phyloP scores from a whole-genome alignment of 768 basidiomycete genomes.

The Candolleomyces aberdarensis region DNA sequence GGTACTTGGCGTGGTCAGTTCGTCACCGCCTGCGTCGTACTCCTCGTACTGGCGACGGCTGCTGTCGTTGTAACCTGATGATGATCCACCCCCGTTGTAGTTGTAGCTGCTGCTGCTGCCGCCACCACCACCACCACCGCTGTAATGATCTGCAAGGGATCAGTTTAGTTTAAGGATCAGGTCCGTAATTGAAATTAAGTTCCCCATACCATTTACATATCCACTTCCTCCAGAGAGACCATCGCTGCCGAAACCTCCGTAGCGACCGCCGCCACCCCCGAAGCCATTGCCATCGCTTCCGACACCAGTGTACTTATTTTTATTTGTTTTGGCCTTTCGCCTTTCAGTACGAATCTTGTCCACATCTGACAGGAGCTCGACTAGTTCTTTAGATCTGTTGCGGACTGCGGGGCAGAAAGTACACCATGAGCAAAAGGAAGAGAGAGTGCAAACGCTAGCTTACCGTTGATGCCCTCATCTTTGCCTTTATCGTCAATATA shows the following conservation, averaged over 20 bases:
- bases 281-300: conserved; percentile 71
- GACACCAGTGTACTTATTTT: conserved; percentile 83
- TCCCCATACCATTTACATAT: background rate
- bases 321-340: conserved; percentile 88
- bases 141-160: conserved; percentile 19
- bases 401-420: conserved; percentile 57
- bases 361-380: conserved; percentile 87
- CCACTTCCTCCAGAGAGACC: conserved; percentile 28
- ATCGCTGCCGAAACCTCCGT: conserved; percentile 47
- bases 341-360: conserved; percentile 88
- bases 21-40: conserved; percentile 96
- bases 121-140: conserved; percentile 26
- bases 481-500: conserved; percentile 99
- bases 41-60: conserved; percentile 74
- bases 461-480: conserved; percentile 96
- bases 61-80: conserved; percentile 44
- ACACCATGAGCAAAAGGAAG: background rate
- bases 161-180: background rate
- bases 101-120: conserved; percentile 19
- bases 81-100: conserved; percentile 38
- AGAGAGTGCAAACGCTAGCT: conserved; percentile 6
- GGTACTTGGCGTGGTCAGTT: conserved; percentile 39
- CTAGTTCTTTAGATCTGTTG: conserved; percentile 89
- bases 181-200: background rate
- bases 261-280: conserved; percentile 36